These are phyloP conservation scores for Phytophthora cryptogea DNA, from an alignment of 352 stramenopile genomes.

Conservation along the genomic window DNA sequence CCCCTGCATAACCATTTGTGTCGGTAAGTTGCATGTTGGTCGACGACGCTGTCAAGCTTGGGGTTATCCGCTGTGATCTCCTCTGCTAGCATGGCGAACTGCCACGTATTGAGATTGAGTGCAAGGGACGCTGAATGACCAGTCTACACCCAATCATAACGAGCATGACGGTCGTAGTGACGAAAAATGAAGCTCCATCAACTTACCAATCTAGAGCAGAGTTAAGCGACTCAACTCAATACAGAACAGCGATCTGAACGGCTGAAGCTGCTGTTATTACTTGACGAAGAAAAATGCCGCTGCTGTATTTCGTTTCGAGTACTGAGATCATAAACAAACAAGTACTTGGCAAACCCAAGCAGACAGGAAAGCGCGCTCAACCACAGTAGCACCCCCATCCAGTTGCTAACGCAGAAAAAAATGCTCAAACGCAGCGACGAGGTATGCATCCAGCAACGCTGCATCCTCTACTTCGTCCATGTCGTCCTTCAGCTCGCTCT, in stretches of 20 bases:
- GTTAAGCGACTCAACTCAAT: too few species aligned
- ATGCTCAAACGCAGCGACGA: background rate
- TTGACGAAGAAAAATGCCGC: too few species aligned
- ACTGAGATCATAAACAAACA: too few species aligned
- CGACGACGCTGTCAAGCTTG: background rate
- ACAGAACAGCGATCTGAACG: too few species aligned
- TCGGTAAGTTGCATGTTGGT: background rate
- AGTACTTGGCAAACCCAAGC: too few species aligned
- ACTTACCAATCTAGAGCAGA: too few species aligned
- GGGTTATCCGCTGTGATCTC: background rate
- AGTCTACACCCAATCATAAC: background rate
- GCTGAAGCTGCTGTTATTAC: too few species aligned
- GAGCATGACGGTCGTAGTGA: background rate
- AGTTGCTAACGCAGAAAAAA: background rate
- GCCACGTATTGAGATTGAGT: background rate
- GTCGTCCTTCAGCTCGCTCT: background rate
- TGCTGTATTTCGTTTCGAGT: too few species aligned
- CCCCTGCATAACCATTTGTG: conserved; percentile 8
- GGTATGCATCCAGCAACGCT: background rate
- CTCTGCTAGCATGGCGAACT: background rate
- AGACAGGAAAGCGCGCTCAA: too few species aligned
- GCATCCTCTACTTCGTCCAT: background rate
- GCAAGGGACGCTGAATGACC: background rate
- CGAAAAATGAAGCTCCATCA: too few species aligned
- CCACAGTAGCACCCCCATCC: too few species aligned